Evolutionary conservation across 1,284 basidiomycete species (phyloP), one percentile per base, ranked within the genome.

Genomic region (Pyrrhoderma noxium): DNA sequence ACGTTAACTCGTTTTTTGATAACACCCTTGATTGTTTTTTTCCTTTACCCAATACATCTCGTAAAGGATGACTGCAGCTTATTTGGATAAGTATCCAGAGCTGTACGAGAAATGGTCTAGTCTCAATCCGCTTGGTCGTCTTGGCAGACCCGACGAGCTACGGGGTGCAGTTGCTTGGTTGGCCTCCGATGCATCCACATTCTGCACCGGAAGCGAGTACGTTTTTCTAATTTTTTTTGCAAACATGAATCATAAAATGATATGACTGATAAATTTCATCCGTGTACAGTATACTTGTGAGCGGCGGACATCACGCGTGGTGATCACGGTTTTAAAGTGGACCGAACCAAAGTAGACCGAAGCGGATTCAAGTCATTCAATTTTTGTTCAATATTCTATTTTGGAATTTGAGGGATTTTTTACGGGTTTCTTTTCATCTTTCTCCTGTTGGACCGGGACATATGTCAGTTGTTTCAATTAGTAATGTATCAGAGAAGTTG

Each of bases 81-180:
- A 80, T 67, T 70, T 90, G 36, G 85, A 89, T 65, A 70, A 65
- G 36, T 74, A 88, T 62, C 86, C 87, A 2, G 73, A 82, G 54
- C 68, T 90, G 49, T 65, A 80, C 8, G 75, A 74, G 14, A 84
- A 83, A 62, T 89, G 86, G 87, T 82, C 85, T n/a, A 68, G 65
- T 52, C 64, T 80, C 65, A 89, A 89, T 63, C 89, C 88, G 1
- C 69, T 90, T 57, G 84, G 84, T 3, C 74, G 89, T 16, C 74
- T 90, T 22, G 87, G 88, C 31, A 70, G 85, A 11, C 77, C 83
- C 0, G 84, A 89, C 61, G 88, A 91, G 65, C 64, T 90, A 60
- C 74, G 88, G 3, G 87, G 87, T n/a, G 86, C 86, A 0, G 72
- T 81, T 39, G 70, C 79, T 9, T 90, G 88, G 88, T 70, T 90